Base-by-base conservation (phyloP, 164 flowering plant species). In the Berberis vulgaris region DNA sequence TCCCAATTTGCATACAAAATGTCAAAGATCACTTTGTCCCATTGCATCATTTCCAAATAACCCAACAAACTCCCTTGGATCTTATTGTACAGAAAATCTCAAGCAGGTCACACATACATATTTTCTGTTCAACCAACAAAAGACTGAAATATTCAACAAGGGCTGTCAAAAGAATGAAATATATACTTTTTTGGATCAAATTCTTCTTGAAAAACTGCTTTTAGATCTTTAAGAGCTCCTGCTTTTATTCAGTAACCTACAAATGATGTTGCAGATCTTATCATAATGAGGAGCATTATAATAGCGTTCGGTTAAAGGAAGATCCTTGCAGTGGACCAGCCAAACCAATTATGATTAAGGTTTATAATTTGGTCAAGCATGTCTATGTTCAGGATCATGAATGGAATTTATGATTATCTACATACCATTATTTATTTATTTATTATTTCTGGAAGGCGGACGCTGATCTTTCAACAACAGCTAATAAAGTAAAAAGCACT, bases 281-380 rank as follows among this genome's bases (percentile, higher is more conserved):
- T 78, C 98, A 92, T 70, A 86, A 88, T 71, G 96, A 75, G 40
- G 91, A 86, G 67, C 98, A 92, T 73, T 92, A 92, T 71, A 89
- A 92, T 63, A 92, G 96, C 70, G 81, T 92, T 47, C 80, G 91
- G 49, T 68, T 67, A 58, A 89, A 88, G 78, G 90, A 88, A 43
- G 96, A 92, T 69, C 57, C 86, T 50, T 80, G 90, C 65, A 61
- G 46, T 75, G 96, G 97, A 50, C 87, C 93, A 70, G 94, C 96
- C 69, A 79, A 74, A 69, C 81, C 82, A 57, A 70, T 93, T 47
- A 57, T 72, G 55, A 88, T 89, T 60, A 82, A 89, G 96, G 98
- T 89, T 78, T 69, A 8, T 69, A 65, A 54, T 65, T 64, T 41
- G 9, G 2, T 6, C 38, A 39, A 52, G 39, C 13, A 59, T 64